Evolutionary conservation across 2,329 filamentous ascomycete genomes (phyloP).

Genomic region (Fusarium sp.): DNA sequence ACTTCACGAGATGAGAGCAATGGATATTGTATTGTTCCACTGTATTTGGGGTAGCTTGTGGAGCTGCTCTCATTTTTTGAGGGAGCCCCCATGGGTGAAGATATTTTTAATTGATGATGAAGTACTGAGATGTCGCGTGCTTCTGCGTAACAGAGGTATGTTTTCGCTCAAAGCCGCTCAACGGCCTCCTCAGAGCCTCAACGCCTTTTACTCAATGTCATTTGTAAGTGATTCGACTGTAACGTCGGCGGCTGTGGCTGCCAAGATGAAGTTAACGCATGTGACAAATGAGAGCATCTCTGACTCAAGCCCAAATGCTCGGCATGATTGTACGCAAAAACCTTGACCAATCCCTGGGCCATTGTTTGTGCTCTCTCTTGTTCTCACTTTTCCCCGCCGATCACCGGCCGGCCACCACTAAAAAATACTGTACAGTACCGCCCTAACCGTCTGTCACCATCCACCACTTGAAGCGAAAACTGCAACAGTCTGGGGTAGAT

Average conservation of each 20-base stretch:
- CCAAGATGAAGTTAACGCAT: neutral
- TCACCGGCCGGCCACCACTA: neutral
- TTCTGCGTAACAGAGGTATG: neutral
- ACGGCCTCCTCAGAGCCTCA: neutral
- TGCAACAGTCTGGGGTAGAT: conserved; percentile 5
- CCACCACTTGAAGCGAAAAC: neutral
- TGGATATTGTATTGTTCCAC: neutral
- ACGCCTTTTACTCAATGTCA: neutral
- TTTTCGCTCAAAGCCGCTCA: neutral
- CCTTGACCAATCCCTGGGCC: too few species aligned
- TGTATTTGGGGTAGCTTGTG: neutral
- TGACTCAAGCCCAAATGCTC: neutral
- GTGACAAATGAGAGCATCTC: neutral
- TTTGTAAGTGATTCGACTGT: neutral
- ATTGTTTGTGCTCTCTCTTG: neutral
- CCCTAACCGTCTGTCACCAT: neutral
- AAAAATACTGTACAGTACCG: neutral
- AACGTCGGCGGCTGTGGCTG: neutral
- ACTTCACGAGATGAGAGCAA: neutral
- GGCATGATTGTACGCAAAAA: neutral
- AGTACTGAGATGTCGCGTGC: neutral
- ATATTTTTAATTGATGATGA: too few species aligned
- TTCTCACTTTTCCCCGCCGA: neutral
- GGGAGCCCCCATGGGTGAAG: neutral
- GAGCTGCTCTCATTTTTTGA: neutral